phyloP scores from a whole-genome alignment of 768 basidiomycete species.

The Suillus brevipes region DNA sequence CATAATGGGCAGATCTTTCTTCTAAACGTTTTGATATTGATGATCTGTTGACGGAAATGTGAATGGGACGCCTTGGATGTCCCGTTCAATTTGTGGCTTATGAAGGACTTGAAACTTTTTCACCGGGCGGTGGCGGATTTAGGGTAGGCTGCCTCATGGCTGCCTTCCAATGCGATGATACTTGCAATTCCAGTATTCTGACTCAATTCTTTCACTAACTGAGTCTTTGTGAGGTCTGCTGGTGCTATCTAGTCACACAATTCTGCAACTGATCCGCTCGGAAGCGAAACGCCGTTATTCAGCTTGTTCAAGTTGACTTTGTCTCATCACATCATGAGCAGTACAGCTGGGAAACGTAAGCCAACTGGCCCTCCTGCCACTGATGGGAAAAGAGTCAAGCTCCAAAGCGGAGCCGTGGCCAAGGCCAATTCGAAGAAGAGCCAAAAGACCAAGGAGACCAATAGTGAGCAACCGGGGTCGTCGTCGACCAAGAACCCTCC shows the following conservation, averaged over 20 bases:
- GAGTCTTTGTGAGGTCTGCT: neutral
- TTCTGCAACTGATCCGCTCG: neutral
- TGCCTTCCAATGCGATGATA: neutral
- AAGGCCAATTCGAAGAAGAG: neutral
- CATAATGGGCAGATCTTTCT: slow-evolving; percentile 50
- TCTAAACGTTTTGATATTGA: slow-evolving; percentile 9
- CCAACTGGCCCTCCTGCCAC: neutral
- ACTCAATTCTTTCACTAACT: neutral
- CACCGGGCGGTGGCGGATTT: slow-evolving; percentile 5
- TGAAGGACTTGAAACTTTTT: slow-evolving; percentile 7
- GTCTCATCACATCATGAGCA: neutral
- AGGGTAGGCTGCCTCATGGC: slow-evolving; percentile 7
- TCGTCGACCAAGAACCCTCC: neutral
- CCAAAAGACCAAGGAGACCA: neutral
- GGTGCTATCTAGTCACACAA: neutral
- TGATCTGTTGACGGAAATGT: slow-evolving; percentile 17
- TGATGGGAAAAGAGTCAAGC: slow-evolving; percentile 1
- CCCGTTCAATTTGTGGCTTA: neutral
- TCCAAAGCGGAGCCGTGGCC: neutral
- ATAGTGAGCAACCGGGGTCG: neutral
- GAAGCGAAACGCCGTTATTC: neutral
- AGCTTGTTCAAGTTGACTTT: neutral
- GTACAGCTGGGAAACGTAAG: neutral
- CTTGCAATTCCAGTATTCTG: neutral
- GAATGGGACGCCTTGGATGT: slow-evolving; percentile 9